Conservation (phyloP, 1,284 basidiomycete genomes). For the Hemileia vastatrix region DNA sequence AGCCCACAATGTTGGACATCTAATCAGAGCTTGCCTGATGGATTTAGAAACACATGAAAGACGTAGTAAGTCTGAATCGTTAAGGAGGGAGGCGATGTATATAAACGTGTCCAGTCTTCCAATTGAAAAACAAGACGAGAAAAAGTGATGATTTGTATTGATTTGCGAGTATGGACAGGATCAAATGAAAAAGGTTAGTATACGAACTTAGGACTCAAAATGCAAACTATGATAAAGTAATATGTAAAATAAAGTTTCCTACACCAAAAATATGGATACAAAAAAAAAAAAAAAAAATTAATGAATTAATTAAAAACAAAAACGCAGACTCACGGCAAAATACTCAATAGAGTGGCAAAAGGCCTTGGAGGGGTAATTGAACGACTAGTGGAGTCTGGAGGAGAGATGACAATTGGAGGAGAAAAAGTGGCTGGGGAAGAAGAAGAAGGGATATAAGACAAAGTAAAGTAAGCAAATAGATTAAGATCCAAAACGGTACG, state of each 20-base stretch:
- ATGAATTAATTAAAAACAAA: no score
- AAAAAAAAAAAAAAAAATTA: no score
- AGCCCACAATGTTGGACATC: conserved; percentile 7
- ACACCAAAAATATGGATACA: no score
- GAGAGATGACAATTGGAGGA: not conserved
- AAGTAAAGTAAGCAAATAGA: no score
- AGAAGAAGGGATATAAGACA: not conserved
- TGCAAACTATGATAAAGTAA: no score
- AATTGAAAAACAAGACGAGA: not conserved
- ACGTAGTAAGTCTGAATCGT: conserved; percentile 9
- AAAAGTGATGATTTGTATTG: not conserved
- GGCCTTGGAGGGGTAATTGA: no score
- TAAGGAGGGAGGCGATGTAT: conserved; percentile 12
- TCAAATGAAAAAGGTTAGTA: not conserved
- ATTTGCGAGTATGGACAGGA: not conserved
- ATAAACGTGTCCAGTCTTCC: conserved; percentile 3
- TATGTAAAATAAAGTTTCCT: no score
- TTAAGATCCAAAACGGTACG: not conserved
- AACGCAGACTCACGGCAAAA: no score
- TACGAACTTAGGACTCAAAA: not conserved
- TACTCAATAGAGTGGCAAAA: no score
- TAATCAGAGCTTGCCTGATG: conserved; percentile 3
- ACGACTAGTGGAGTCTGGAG: not conserved
- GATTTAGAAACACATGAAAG: conserved; percentile 4
- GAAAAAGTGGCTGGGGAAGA: not conserved